Evolutionary conservation across 1,139 yeast species (phyloP), one percentile per base, ranked within the genome.

Genomic region (Yamadazyma sp.): DNA sequence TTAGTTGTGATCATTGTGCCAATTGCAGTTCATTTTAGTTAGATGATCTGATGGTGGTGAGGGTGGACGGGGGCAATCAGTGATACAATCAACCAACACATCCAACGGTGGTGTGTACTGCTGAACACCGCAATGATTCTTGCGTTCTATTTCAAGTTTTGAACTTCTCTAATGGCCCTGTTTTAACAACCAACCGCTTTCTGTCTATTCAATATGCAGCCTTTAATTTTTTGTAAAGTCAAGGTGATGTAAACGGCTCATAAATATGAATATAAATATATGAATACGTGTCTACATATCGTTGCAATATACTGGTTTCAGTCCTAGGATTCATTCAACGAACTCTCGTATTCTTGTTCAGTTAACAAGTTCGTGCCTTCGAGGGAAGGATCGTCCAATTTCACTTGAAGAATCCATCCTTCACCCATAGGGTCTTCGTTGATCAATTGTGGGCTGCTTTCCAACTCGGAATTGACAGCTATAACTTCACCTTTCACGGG

Each of bases 1-100:
- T 73, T 94, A 55, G 77, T 91, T 48, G 95, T 92, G 38, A 89
- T 92, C 54, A 85, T 91, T 55, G 97, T 92, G 37, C 98, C 98
- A 29, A 83, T 92, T 51, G 98, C 87, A 32, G 91, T 92, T 46
- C 96, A 88, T 61, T 89, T 88, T 61, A 77, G 80, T 51, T 75
- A 47, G 38, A 20, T 20, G 8, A 6, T 5, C 8, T 20, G 22
- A 18, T 15, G 18, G 34, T 18, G 34, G 11, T n/a, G n/a, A n/a
- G n/a, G n/a, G n/a, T n/a, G n/a, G n/a, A n/a, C n/a, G n/a, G n/a
- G n/a, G n/a, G n/a, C n/a, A n/a, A n/a, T n/a, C n/a, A n/a, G n/a
- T n/a, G n/a, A n/a, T n/a, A n/a, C n/a, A n/a, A n/a, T n/a, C n/a
- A n/a, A n/a, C n/a, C n/a, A n/a, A n/a, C n/a, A n/a, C n/a, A n/a